Percentiles rank a stretch among this genome's conserved stretches.
phyloP scores from a whole-genome alignment of 176 grass and related monocot genomes.

The Triticum dicoccoides region DNA sequence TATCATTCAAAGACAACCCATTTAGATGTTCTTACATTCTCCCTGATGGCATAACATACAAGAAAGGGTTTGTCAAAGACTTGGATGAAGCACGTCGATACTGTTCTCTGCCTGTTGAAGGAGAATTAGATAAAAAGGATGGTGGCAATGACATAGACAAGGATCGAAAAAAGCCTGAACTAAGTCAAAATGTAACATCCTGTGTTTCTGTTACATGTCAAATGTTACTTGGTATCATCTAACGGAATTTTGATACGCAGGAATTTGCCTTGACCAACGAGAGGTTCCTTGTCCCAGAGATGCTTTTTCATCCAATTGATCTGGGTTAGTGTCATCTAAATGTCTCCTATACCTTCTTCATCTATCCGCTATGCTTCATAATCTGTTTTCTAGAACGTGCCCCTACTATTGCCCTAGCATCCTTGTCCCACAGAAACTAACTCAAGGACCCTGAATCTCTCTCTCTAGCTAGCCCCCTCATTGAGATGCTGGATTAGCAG shows the following conservation, averaged over 20 bases:
- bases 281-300: conserved; percentile 92
- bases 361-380: neutral
- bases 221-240: conserved; percentile 26
- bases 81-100: conserved; percentile 71
- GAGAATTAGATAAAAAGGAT: conserved; percentile 34
- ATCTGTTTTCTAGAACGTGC: neutral
- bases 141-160: conserved; percentile 34
- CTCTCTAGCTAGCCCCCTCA: neutral
- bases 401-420: neutral
- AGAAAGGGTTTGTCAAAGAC: conserved; percentile 86
- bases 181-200: conserved; percentile 75
- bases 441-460: too few relatives aligned
- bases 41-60: conserved; percentile 82
- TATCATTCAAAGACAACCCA: conserved; percentile 67
- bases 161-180: conserved; percentile 56
- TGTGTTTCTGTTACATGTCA: neutral
- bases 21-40: conserved; percentile 97
- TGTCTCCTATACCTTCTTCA: neutral
- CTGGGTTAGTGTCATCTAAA: conserved; percentile 51
- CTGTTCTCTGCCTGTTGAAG: conserved; percentile 45
- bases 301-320: conserved; percentile 84
- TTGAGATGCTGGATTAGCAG: neutral
- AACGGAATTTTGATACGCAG: conserved; percentile 38
- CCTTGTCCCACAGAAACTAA: neutral
- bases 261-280: conserved; percentile 94